Evolutionary conservation across 192 early-diverging fungal species (phyloP), one percentile per base, ranked within the genome.

Genomic region (Lunasporangiospora selenospora): DNA sequence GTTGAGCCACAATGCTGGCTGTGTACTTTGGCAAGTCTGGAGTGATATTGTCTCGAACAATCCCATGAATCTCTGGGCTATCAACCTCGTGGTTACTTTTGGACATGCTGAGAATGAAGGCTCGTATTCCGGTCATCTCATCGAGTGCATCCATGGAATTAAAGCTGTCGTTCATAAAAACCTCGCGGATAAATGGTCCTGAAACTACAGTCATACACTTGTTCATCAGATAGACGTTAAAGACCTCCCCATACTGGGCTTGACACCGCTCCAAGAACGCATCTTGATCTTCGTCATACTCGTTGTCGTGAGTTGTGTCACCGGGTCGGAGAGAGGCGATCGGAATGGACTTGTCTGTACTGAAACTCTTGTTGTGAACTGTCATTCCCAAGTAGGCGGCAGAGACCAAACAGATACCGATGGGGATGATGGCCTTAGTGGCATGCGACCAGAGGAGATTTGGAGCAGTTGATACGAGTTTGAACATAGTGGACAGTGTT

Each of bases 261-360:
- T 50, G 50, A 31, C 66, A 70, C 13, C 49, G 31, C 9, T 26
- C 38, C 12, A 58, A 11, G 49, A 66, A 66, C 11, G 45, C 54
- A 18, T 66, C 64, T 44, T 30, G 58, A 30, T 69, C 57, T 16
- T 69, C 66, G 21, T 30, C 6, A 38, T 60, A 69, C 27, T 69
- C 66, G 9, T 44, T 39, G 29, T 69, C 66, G 29, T 69, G 66
- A 11, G 43, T 53, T 24, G 55, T 4, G 21, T 69, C 66, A 36
- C 66, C 66, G 0, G 49, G 19, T 19, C 66, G 49, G 8, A 69
- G 3, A 21, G 56, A 39, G 8, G 50, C 66, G 12, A 31, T 60
- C 8, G 66, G 66, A n/a, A 69, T 55, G 0, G 56, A 27, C 65
- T 70, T 70, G 58, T 70, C 67, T 16, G 34, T 19, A n/a, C 40